Percentiles rank a stretch among this genome's conserved stretches.
phyloP scores from a whole-genome alignment of 139 green algal species.

The Chlamydomonas applanata region DNA sequence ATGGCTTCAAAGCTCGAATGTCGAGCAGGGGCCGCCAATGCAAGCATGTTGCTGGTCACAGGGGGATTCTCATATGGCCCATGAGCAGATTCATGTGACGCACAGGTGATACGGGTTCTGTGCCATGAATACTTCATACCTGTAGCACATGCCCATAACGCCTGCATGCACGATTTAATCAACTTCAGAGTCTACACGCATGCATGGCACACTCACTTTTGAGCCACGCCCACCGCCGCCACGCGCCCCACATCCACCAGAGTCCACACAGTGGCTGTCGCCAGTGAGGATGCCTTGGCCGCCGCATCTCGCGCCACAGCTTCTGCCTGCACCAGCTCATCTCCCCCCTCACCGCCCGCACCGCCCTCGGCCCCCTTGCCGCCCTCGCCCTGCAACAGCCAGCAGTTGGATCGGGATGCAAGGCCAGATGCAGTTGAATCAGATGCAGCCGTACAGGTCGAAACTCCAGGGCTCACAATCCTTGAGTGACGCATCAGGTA shows the following conservation, averaged over 20 bases:
- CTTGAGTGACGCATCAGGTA: too few relatives aligned
- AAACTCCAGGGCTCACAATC: too few relatives aligned
- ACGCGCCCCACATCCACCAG: conserved; percentile 4
- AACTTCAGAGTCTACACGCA: too few relatives aligned
- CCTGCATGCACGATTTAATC: too few relatives aligned
- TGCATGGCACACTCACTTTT: neutral
- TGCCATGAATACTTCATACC: too few relatives aligned
- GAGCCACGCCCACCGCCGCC: neutral
- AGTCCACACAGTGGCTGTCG: neutral
- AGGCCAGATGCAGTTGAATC: neutral
- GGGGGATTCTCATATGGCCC: too few relatives aligned
- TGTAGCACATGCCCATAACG: too few relatives aligned
- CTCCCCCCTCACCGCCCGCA: neutral
- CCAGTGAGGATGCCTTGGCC: neutral
- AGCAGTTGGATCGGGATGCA: neutral
- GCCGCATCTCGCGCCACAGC: neutral
- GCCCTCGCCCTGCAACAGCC: neutral
- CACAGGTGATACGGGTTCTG: too few relatives aligned
- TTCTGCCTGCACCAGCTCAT: neutral
- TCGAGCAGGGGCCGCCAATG: too few relatives aligned
- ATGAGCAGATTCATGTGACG: too few relatives aligned
- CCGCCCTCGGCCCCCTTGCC: neutral
- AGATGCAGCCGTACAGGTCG: neutral
- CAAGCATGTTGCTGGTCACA: too few relatives aligned
- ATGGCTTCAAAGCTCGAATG: too few relatives aligned